phyloP scores from a whole-genome alignment of 805 yeast species.

The Torulaspora maleeae region DNA sequence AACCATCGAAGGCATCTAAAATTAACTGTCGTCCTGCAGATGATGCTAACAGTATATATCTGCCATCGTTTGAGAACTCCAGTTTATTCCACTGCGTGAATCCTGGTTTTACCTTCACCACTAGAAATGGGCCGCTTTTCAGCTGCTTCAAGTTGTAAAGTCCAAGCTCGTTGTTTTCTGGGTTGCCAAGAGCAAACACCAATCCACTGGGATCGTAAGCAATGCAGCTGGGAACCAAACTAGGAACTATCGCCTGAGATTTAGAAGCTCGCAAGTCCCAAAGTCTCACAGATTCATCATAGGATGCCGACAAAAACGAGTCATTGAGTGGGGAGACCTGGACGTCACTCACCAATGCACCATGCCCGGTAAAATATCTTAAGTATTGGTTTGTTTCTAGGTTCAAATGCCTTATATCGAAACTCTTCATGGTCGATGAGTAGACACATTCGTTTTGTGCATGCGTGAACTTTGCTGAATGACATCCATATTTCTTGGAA shows the following conservation, averaged over 20 bases:
- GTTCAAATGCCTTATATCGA: conserved; percentile 69
- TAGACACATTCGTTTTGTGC: conserved; percentile 66
- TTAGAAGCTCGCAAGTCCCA: conserved; percentile 80
- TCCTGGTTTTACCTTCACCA: conserved; percentile 38
- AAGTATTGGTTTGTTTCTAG: conserved; percentile 73
- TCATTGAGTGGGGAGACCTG: conserved; percentile 71
- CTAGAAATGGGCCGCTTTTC: conserved; percentile 53
- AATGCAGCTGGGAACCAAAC: conserved; percentile 50
- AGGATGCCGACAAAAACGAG: conserved; percentile 58
- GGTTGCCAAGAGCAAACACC: conserved; percentile 65
- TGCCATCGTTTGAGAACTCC: conserved; percentile 78
- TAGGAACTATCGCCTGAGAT: conserved; percentile 57
- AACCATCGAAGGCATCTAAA: conserved; percentile 67
- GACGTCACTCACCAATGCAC: conserved; percentile 63
- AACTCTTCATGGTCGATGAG: conserved; percentile 77
- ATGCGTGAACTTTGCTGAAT: conserved; percentile 79
- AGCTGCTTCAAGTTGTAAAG: conserved; percentile 59
- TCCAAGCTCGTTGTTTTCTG: conserved; percentile 42
- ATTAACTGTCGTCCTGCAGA: conserved; percentile 56
- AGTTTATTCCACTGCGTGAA: conserved; percentile 53
- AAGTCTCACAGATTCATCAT: conserved; percentile 72
- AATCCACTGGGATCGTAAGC: conserved; percentile 83
- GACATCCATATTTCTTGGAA: conserved; percentile 90
- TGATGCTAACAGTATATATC: conserved; percentile 53
- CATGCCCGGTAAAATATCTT: conserved; percentile 86